Base-by-base conservation (phyloP, 495 filamentous ascomycete genomes). In the Trichocladium antarcticum region DNA sequence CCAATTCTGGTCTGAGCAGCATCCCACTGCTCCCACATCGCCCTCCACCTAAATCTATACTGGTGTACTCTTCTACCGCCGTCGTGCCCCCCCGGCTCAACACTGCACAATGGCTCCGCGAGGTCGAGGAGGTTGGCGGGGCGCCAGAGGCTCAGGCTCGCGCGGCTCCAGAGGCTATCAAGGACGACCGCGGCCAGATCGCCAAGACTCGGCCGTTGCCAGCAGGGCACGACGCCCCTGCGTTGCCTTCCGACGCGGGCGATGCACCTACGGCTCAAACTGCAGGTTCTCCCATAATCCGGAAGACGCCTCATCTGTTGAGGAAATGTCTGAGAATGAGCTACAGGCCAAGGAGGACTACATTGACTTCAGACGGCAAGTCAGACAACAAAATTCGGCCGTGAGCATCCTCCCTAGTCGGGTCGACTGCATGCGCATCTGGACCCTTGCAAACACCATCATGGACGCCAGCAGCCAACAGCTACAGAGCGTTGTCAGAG, bases 361-460 rank as follows among this genome's bases (percentile, higher is more conserved):
- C 17, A 3, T 32, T 12, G 51, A 53, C 34, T 49, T 47, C 32
- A 43, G n/a, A 27, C 38, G 51, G 12, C 38, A 37, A 14, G 11
- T 53, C 29, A 37, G 45, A n/a, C 37, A 39, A 14, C 16, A 16
- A 6, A 22, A 7, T 11, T 37, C 24, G 3, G 37, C 40, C 15
- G 1, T 11, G 9, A 29, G 6, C 0, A 10, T 0, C 0, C 7
- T 6, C 32, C 1, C 5, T 22, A 19, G 12, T n/a, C 0, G 3
- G 14, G n/a, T n/a, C n/a, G 28, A 15, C 0, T 29, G n/a, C 9
- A 14, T 24, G 6, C 11, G 20, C 20, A 19, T 32, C 9, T 54
- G 52, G 52, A 19, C 10, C 1, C 40, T 22, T 3, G 52, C 35
- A 3, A 11, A 11, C 24, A 29, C 15, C 3, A 37, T 54, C 20